Base-by-base conservation (phyloP, 2,329 filamentous ascomycete genomes). In the Acephala macrosclerotiorum region DNA sequence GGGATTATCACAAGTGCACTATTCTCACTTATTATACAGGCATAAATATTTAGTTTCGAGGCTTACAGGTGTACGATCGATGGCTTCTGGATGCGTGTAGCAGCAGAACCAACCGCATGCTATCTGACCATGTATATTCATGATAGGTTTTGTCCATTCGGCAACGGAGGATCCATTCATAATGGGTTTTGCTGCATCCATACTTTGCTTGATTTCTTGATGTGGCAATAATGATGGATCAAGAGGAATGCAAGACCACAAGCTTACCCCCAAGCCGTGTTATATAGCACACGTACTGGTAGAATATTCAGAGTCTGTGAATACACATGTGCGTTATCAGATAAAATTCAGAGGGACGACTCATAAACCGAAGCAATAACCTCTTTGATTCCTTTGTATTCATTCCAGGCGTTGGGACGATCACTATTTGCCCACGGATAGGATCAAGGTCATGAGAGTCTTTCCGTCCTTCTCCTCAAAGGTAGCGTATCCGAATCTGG, bases 401-500 rank as follows among this genome's bases (percentile, higher is more conserved):
- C 42, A n/a, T 8, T 8, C 36, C 18, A 45, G n/a, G 20, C 14
- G 42, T 8, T 2, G 11, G 1, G 9, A 22, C 6, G 20, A 29
- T 1, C 18, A 18, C 11, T 25, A 18, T 35, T 57, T 42, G 22
- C 55, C 60, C 33, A 8, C 20, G 18, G 55, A n/a, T 11, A 47
- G 60, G 7, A 61, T 61, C 60, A 61, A 55, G 2, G 29, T 61
- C 60, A 61, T 25, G 3, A 61, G 14, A 61, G 16, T 42, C 36
- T 53, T 53, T 4, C 35, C 47, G 8, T 56, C 47, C 12, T 22
- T 56, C 47, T 40, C 33, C 35, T 53, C 35, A 53, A 61, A 38
- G 16, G 7, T 56, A 6, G 60, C 60, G 55, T 61, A 47, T 20
- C n/a, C 60, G 16, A 36, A 53, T 33, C 35, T 61, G 60, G 20